phyloP scores from a whole-genome alignment of 306 rosid species.

The Prosopis cineraria region DNA sequence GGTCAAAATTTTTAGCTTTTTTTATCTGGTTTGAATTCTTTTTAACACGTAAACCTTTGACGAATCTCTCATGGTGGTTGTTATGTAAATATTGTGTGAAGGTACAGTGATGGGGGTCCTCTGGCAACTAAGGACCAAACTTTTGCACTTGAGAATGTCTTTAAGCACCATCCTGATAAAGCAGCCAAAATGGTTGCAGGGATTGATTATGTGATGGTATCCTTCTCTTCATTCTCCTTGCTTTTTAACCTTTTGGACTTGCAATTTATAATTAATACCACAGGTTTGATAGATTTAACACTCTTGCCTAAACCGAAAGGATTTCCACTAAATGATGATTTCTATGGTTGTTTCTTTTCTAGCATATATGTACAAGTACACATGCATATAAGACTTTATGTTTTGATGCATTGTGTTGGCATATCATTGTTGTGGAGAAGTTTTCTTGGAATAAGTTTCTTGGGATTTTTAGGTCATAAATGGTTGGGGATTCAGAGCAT shows the following conservation, averaged over 20 bases:
- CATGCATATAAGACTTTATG: background rate
- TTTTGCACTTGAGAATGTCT: constrained; percentile 66
- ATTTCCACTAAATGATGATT: too few species aligned
- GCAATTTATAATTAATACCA: background rate
- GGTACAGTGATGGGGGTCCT: constrained; percentile 88
- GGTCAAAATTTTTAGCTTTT: background rate
- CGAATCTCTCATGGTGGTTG: too few species aligned
- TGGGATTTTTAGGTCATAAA: background rate
- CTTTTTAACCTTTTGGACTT: background rate
- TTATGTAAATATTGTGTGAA: constrained; percentile 38
- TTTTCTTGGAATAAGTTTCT: background rate
- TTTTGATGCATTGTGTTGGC: background rate
- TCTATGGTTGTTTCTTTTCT: constrained; percentile 12
- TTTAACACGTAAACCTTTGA: too few species aligned
- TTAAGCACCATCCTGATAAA: constrained; percentile 82
- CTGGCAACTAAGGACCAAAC: constrained; percentile 65
- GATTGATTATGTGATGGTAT: constrained; percentile 82
- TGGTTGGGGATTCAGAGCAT: background rate
- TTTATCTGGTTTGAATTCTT: too few species aligned
- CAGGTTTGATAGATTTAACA: constrained; percentile 2
- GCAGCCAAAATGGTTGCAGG: too few species aligned
- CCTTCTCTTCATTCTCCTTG: constrained; percentile 20
- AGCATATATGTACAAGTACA: background rate
- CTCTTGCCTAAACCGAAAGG: too few species aligned
- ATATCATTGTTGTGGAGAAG: background rate